These are phyloP conservation scores for Handroanthus guayacan DNA, from an alignment of 257 asterid genomes.

Conservation along the genomic window DNA sequence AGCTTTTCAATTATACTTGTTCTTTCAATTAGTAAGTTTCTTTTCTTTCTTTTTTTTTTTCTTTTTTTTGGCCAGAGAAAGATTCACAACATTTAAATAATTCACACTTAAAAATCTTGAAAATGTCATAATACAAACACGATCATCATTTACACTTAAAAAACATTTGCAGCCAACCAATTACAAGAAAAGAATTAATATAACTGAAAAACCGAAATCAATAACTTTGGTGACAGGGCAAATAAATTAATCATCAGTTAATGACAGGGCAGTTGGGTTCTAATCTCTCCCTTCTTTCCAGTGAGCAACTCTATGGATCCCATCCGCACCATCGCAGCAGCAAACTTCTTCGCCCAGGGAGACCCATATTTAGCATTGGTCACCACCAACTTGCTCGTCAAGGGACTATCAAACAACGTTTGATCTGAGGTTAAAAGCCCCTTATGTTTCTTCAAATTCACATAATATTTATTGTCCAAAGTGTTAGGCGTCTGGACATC, in stretches of 20 bases:
- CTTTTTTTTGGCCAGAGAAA: too few relatives aligned
- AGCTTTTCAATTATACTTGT: too few relatives aligned
- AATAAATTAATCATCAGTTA: conserved; percentile 27
- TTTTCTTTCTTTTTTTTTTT: too few relatives aligned
- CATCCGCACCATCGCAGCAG: conserved; percentile 54
- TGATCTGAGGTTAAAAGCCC: conserved; percentile 55
- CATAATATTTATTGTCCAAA: conserved; percentile 46
- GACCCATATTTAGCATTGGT: conserved; percentile 36
- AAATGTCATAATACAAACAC: too few relatives aligned
- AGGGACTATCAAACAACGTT: conserved; percentile 40
- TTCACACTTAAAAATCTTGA: neutral
- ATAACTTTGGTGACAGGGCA: neutral
- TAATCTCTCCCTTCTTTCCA: conserved; percentile 53
- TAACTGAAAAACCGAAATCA: neutral
- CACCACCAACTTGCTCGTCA: conserved; percentile 44
- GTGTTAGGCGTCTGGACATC: conserved; percentile 42
- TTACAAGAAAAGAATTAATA: neutral
- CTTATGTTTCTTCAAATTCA: conserved; percentile 33
- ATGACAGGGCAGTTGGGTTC: conserved; percentile 50
- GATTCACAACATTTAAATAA: neutral
- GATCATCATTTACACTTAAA: neutral
- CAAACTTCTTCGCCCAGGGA: conserved; percentile 48
- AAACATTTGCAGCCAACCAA: neutral
- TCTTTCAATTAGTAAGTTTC: too few relatives aligned
- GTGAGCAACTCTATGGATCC: conserved; percentile 54